Conservation (phyloP, 2,329 filamentous ascomycete species). For the Calonectria ilicicola region DNA sequence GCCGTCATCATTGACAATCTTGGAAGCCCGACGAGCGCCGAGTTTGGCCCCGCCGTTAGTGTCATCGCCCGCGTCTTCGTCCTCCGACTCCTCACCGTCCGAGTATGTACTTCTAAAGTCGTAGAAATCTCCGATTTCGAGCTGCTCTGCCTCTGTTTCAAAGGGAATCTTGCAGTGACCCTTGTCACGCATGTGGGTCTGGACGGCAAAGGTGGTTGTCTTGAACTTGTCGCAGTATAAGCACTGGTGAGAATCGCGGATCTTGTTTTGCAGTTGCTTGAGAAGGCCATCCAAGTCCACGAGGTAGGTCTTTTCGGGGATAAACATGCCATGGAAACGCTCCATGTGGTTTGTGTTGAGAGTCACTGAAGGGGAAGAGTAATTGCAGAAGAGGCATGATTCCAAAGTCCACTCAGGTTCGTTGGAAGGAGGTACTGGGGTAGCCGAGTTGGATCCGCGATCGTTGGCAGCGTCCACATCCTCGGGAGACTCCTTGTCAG, state of each 20-base stretch:
- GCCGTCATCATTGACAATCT: conserved; percentile 63
- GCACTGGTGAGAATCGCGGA: conserved; percentile 85
- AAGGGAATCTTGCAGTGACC: conserved; percentile 98
- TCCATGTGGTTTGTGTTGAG: conserved; percentile 91
- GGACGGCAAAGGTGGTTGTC: conserved; percentile 81
- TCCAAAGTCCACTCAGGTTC: conserved; percentile 58
- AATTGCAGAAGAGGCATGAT: conserved; percentile 92
- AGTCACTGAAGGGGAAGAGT: conserved; percentile 79
- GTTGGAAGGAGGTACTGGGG: conserved; percentile 47
- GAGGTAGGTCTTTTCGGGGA: conserved; percentile 89
- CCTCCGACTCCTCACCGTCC: conserved; percentile 77
- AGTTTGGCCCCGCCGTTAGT: conserved; percentile 75
- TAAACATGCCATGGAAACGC: conserved; percentile 93
- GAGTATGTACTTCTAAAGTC: conserved; percentile 97
- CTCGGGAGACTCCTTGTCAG: conserved; percentile 54
- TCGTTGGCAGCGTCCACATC: conserved; percentile 56
- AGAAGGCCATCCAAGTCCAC: conserved; percentile 86
- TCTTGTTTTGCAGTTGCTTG: conserved; percentile 81
- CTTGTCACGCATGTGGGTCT: conserved; percentile 98
- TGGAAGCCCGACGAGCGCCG: conserved; percentile 68
- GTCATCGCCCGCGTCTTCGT: conserved; percentile 58
- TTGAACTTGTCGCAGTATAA: conserved; percentile 89
- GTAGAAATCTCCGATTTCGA: conserved; percentile 96
- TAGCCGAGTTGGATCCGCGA: conserved; percentile 57
- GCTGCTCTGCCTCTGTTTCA: conserved; percentile 86